Conservation (phyloP, 495 filamentous ascomycete genomes). For the Trichoderma erinaceum region DNA sequence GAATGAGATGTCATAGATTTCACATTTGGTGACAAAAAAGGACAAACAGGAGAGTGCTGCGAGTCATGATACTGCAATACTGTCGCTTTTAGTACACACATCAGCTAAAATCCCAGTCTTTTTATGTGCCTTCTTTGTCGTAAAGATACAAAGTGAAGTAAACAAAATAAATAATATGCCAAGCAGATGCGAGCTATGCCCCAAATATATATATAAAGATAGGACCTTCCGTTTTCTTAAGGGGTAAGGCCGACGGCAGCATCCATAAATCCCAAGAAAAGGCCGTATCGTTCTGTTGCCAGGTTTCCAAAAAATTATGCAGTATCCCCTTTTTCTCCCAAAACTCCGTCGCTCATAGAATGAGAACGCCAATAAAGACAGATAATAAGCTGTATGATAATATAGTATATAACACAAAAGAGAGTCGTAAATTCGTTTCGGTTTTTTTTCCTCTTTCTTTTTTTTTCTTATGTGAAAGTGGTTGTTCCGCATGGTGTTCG, state of each 20-base stretch:
- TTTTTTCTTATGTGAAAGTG: background rate
- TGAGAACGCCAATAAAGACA: background rate
- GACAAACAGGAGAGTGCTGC: too few species aligned
- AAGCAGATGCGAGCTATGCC: background rate
- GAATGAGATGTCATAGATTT: too few species aligned
- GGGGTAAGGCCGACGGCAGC: background rate
- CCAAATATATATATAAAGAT: background rate
- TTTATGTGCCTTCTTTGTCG: background rate
- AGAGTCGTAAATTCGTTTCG: conserved; percentile 1
- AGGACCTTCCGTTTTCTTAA: background rate
- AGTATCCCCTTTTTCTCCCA: background rate
- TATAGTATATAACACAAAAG: background rate
- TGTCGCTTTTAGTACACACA: background rate
- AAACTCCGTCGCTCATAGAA: conserved; percentile 2
- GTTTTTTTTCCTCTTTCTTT: background rate
- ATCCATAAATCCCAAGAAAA: background rate
- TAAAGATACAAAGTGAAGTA: background rate
- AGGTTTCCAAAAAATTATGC: background rate
- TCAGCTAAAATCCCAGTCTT: background rate
- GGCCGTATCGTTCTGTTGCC: background rate
- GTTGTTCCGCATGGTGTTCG: background rate
- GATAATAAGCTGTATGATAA: background rate
- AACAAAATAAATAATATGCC: too few species aligned
- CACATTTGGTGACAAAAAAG: too few species aligned
- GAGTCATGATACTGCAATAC: background rate